phyloP scores from a whole-genome alignment of 2,329 filamentous ascomycete species.

The Claviceps cyperi region DNA sequence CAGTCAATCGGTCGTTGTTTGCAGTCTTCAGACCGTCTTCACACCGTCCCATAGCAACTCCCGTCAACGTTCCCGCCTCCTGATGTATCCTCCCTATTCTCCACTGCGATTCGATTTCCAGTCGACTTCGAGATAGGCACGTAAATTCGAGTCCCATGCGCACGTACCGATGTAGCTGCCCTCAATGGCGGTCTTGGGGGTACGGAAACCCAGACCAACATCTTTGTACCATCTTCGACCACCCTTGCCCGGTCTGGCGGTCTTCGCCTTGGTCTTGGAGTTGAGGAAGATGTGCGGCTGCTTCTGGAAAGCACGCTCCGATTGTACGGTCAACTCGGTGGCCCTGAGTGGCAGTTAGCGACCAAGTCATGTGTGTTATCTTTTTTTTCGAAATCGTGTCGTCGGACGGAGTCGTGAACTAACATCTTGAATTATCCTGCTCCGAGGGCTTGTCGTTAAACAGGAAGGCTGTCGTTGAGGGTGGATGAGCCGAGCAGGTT shows the following conservation, averaged over 20 bases:
- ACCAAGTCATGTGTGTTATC: constrained; percentile 6
- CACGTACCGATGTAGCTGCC: constrained; percentile 96
- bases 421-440: constrained; percentile 31
- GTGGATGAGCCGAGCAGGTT: constrained; percentile 20
- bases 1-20: neutral
- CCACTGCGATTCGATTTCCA: constrained; percentile 4
- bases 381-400: constrained; percentile 1
- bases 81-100: too few relatives aligned
- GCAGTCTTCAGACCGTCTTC: neutral
- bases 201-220: constrained; percentile 97
- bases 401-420: constrained; percentile 13
- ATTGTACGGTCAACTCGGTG: constrained; percentile 98
- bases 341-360: constrained; percentile 52
- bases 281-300: constrained; percentile 99
- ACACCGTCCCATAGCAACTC: neutral
- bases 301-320: constrained; percentile 99
- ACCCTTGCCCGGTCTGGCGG: constrained; percentile 75
- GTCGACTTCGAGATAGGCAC: constrained; percentile 2
- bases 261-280: constrained; percentile 81
- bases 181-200: constrained; percentile 97
- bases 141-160: constrained; percentile 7
- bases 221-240: constrained; percentile 97
- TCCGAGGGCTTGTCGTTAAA: constrained; percentile 23
- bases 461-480: constrained; percentile 24
- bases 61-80: neutral